phyloP scores from a whole-genome alignment of 208 protist genomes.

The Angomonas ambiguus region DNA sequence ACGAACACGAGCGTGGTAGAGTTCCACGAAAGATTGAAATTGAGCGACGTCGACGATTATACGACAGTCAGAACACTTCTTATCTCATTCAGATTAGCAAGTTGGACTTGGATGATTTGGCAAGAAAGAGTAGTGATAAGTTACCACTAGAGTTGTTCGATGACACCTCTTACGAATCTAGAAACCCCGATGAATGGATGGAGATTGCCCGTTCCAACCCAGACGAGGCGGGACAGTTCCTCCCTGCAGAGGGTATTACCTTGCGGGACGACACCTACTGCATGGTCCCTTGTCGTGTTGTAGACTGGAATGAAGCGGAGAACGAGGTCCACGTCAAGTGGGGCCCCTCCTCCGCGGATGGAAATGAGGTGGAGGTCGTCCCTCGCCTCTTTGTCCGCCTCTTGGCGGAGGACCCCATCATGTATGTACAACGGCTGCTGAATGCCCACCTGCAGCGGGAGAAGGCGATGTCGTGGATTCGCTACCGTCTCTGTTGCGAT shows the following conservation, averaged over 20 bases:
- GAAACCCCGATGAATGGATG: slow-evolving; percentile 91
- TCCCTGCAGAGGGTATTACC: slow-evolving; percentile 81
- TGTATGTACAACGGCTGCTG: slow-evolving; percentile 82
- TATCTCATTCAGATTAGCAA: slow-evolving; percentile 76
- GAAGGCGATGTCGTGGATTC: slow-evolving; percentile 87
- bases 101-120: slow-evolving; percentile 58
- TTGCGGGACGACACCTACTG: slow-evolving; percentile 33
- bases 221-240: slow-evolving; percentile 45
- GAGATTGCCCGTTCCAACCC: slow-evolving; percentile 55
- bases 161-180: slow-evolving; percentile 93
- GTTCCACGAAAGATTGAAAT: slow-evolving; percentile 94
- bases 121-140: slow-evolving; percentile 47
- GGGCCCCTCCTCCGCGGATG: slow-evolving; percentile 30
- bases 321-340: slow-evolving; percentile 75
- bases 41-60: slow-evolving; percentile 91
- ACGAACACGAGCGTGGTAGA: slow-evolving; percentile 75
- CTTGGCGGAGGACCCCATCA: slow-evolving; percentile 85
- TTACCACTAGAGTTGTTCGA: slow-evolving; percentile 94
- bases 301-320: slow-evolving; percentile 60
- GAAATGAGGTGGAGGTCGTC: slow-evolving; percentile 21
- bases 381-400: slow-evolving; percentile 86
- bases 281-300: slow-evolving; percentile 79
- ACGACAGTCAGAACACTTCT: slow-evolving; percentile 76
- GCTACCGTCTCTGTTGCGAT: slow-evolving; percentile 91
- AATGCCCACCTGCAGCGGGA: slow-evolving; percentile 77